A percentile compares a stretch with the other conserved stretches of the same genome.
phyloP scores from a whole-genome alignment of 2,329 filamentous ascomycete genomes.

The Penicillium sp. region DNA sequence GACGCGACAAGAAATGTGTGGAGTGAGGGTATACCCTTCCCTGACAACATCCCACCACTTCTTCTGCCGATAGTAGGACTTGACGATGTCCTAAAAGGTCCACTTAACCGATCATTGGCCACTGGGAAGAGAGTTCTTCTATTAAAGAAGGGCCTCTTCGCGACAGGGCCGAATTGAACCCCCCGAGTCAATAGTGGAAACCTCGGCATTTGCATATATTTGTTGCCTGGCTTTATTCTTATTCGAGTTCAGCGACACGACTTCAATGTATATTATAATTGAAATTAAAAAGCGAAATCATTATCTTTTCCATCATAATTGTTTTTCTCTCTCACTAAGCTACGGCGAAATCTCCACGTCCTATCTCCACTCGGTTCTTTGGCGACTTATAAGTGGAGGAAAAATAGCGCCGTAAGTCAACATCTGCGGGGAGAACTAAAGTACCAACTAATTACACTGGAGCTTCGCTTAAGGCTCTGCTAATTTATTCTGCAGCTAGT shows the following conservation, averaged over 20 bases:
- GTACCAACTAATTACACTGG: neutral
- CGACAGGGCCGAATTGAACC: neutral
- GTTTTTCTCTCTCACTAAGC: neutral
- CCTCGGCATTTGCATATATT: conserved; percentile 4
- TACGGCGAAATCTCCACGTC: neutral
- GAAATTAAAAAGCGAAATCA: conserved; percentile 3
- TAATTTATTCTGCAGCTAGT: conserved; percentile 2
- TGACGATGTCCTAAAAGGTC: neutral
- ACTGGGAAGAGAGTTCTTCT: neutral
- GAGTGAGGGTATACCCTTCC: neutral
- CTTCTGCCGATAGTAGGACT: neutral
- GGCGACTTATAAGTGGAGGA: conserved; percentile 16
- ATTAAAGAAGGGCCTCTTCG: neutral
- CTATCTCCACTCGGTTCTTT: neutral
- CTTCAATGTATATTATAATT: conserved; percentile 17
- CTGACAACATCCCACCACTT: neutral
- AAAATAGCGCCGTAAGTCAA: conserved; percentile 10
- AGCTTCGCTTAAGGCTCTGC: conserved; percentile 9
- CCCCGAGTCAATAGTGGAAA: neutral
- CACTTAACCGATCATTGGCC: neutral
- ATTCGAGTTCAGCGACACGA: conserved; percentile 1
- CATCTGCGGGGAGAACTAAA: neutral
- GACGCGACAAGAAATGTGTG: neutral
- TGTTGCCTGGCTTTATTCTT: conserved; percentile 2
- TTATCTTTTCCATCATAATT: neutral